Base-by-base conservation (phyloP, 768 basidiomycete species). In the Sistotremastrum niveocremeum region DNA sequence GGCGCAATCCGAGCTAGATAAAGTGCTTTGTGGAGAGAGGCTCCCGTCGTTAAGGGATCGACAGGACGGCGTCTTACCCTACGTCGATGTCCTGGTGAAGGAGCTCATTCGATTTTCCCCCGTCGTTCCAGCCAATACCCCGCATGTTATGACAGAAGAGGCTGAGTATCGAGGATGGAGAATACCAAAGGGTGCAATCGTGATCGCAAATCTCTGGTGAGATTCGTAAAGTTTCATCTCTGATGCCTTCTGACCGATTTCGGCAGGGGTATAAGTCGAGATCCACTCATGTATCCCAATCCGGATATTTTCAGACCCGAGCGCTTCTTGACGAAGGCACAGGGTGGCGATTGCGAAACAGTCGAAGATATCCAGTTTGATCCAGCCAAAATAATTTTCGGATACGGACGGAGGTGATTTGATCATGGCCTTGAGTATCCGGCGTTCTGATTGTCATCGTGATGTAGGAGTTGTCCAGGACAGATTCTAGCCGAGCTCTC, bases 401-500 rank as follows among this genome's bases (percentile, higher is more conserved):
- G 50, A 37, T 51, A 48, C 35, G 50, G 50, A 9, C 48, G 48
- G 12, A 47, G 47, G 47, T 45, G 30, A 7, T 20, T 20, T 20
- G 20, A 20, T 20, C 20, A 20, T 20, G 20, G 20, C 20, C 20
- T 20, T 20, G 20, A 20, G 20, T 20, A 20, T 20, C 20, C 20
- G 20, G 20, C 20, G 20, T 20, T 20, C 20, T 20, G 20, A 20
- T 20, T 20, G 20, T 20, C 20, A 20, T 20, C 20, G 20, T 20
- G 20, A 20, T 20, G 20, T 20, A 20, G 20, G 20, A 20, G 20
- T 20, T 20, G 20, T 20, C 20, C 20, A 20, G 20, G 20, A 4
- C 49, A 54, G 7, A 51, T 60, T 44, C 51, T 67, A 12, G 63
- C 65, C 6, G 59, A 64, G 39, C 48, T 51, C 1, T 56, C 58